Percentiles rank a stretch among this genome's conserved stretches.
phyloP scores from a whole-genome alignment of 257 asterid genomes.

The Capsicum chinense region DNA sequence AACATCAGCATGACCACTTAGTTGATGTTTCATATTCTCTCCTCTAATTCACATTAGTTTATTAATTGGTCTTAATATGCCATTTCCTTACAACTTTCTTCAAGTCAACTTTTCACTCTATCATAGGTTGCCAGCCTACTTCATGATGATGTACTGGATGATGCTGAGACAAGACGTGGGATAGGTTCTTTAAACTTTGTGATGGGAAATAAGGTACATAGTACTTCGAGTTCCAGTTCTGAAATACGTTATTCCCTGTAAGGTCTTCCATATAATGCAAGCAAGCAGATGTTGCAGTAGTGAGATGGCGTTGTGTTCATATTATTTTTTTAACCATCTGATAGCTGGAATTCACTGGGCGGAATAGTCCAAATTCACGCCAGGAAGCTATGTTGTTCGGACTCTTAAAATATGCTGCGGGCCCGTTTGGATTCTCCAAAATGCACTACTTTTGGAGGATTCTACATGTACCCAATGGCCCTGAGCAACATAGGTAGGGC shows the following conservation, averaged over 20 bases:
- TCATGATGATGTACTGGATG: constrained; percentile 98
- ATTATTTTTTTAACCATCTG: background rate
- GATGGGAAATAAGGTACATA: constrained; percentile 67
- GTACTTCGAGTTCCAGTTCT: background rate
- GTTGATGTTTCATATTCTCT: constrained; percentile 2
- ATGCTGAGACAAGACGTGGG: constrained; percentile 95
- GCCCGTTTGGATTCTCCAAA: too few relatives aligned
- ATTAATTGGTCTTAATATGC: background rate
- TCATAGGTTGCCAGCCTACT: constrained; percentile 96
- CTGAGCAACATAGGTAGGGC: background rate
- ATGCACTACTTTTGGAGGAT: too few relatives aligned
- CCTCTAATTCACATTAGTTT: constrained; percentile 15
- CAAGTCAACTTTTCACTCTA: constrained; percentile 23
- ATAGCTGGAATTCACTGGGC: background rate
- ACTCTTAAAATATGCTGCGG: too few relatives aligned
- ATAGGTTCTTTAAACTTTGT: constrained; percentile 80
- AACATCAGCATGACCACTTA: background rate
- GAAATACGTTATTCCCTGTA: background rate
- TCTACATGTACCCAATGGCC: too few relatives aligned
- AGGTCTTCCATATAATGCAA: constrained; percentile 1
- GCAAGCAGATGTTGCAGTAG: constrained; percentile 20
- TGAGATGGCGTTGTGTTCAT: background rate
- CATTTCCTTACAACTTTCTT: background rate
- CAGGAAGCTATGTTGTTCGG: too few relatives aligned
- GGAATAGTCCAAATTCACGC: background rate